A percentile compares a stretch with the other conserved stretches of the same genome.
Conservation (phyloP, 257 asterid species). For the Thymus mandschuricus region DNA sequence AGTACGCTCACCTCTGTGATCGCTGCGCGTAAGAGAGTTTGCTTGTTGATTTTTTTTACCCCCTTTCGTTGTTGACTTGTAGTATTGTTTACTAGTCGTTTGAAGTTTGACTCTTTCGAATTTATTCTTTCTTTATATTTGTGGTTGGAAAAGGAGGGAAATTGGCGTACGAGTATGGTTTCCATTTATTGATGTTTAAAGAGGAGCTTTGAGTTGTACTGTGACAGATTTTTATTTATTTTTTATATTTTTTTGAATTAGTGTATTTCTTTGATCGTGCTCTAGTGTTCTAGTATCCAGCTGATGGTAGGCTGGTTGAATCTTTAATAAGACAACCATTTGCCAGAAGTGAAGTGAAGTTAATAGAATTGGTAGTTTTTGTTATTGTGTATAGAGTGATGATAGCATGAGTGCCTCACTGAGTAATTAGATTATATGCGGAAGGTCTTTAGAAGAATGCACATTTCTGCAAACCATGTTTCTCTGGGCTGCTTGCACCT, state of each 20-base stretch:
- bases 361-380: background rate
- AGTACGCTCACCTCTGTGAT: conserved; percentile 90
- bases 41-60: background rate
- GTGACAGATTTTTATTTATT: background rate
- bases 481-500: conserved; percentile 1
- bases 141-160: background rate
- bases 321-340: background rate
- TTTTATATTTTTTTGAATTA: background rate
- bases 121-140: background rate
- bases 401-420: conserved; percentile 3
- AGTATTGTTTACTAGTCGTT: conserved; percentile 7
- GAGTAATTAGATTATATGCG: conserved; percentile 14
- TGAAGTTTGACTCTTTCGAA: conserved; percentile 10
- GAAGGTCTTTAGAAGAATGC: conserved; percentile 13
- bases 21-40: conserved; percentile 81
- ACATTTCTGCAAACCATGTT: conserved; percentile 7
- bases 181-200: conserved; percentile 17
- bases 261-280: background rate
- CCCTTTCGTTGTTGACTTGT: conserved; percentile 5
- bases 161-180: conserved; percentile 17
- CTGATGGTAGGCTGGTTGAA: background rate
- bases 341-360: conserved; percentile 7
- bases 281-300: background rate
- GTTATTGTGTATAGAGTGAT: background rate
- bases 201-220: conserved; percentile 15